These are phyloP conservation scores for Pyrenophora seminiperda DNA, from an alignment of 2,329 filamentous ascomycete genomes.

Conservation along the genomic window DNA sequence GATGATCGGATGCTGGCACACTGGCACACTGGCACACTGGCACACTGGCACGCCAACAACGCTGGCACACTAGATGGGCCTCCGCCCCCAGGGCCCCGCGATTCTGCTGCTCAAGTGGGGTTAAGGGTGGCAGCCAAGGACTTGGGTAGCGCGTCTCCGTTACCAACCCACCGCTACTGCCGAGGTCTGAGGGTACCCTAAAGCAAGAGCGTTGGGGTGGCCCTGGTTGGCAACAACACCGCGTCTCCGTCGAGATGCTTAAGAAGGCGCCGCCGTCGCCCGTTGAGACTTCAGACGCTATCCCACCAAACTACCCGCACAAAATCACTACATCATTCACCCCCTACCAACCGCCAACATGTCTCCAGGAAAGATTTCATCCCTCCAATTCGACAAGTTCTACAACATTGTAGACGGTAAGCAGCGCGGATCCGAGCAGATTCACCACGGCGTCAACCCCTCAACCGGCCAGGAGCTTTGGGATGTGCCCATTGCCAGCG, in stretches of 20 bases:
- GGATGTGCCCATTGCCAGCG: conserved; percentile 57
- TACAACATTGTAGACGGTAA: conserved; percentile 60
- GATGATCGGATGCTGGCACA: neutral
- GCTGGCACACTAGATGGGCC: too few relatives aligned
- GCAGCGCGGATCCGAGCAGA: conserved; percentile 49
- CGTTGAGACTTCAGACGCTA: neutral
- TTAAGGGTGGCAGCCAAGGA: conserved; percentile 18
- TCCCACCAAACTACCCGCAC: neutral
- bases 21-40: too few relatives aligned
- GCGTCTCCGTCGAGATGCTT: conserved; percentile 1
- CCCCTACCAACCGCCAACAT: conserved; percentile 36
- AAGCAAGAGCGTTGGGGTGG: neutral
- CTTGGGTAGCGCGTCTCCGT: neutral
- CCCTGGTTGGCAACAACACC: neutral
- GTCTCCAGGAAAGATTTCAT: conserved; percentile 53
- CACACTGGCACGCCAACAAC: too few relatives aligned
- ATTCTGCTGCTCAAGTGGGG: conserved; percentile 22
- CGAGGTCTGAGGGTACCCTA: too few relatives aligned
- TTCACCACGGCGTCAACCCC: conserved; percentile 58
- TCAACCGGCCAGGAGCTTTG: conserved; percentile 56
- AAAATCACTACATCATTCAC: neutral
- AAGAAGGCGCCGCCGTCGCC: conserved; percentile 3
- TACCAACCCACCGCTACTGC: neutral
- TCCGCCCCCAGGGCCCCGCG: conserved; percentile 16
- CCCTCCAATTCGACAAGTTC: conserved; percentile 52